A percentile compares a stretch with the other conserved stretches of the same genome.
Evolutionary conservation across 306 rosid genomes (phyloP).

Genomic region (Elaeagnus macrophylla): DNA sequence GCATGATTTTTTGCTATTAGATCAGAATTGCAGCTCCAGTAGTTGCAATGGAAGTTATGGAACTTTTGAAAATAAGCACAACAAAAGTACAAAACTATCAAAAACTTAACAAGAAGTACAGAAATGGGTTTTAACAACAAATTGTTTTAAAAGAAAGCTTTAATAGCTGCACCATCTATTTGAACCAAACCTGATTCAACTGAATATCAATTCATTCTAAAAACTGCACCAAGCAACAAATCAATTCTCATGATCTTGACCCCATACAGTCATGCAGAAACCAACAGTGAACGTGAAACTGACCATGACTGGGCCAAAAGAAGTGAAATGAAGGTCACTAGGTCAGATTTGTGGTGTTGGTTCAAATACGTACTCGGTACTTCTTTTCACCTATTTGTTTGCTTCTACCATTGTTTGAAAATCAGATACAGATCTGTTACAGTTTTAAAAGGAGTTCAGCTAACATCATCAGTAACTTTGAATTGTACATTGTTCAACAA

Average conservation of each 20-base stretch:
- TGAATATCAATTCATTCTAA: too few relatives aligned
- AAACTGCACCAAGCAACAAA: background rate
- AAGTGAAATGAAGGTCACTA: too few relatives aligned
- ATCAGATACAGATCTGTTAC: background rate
- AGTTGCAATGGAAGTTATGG: background rate
- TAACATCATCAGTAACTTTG: background rate
- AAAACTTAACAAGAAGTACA: too few relatives aligned
- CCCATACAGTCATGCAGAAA: background rate
- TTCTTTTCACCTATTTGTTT: background rate
- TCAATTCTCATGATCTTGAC: background rate
- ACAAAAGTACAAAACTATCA: too few relatives aligned
- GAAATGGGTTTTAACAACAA: too few relatives aligned
- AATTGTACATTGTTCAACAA: background rate
- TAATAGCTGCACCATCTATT: too few relatives aligned
- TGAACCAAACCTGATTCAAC: too few relatives aligned
- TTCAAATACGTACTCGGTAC: background rate
- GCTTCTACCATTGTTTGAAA: background rate
- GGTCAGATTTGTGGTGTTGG: too few relatives aligned
- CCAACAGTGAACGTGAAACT: too few relatives aligned
- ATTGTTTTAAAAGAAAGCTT: too few relatives aligned
- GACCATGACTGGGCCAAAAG: too few relatives aligned
- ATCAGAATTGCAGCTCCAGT: background rate
- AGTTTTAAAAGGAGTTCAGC: background rate
- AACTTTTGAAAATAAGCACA: too few relatives aligned
- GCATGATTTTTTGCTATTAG: constrained; percentile 9